phyloP scores from a whole-genome alignment of 208 protist genomes.

The Trichomonas tenax region DNA sequence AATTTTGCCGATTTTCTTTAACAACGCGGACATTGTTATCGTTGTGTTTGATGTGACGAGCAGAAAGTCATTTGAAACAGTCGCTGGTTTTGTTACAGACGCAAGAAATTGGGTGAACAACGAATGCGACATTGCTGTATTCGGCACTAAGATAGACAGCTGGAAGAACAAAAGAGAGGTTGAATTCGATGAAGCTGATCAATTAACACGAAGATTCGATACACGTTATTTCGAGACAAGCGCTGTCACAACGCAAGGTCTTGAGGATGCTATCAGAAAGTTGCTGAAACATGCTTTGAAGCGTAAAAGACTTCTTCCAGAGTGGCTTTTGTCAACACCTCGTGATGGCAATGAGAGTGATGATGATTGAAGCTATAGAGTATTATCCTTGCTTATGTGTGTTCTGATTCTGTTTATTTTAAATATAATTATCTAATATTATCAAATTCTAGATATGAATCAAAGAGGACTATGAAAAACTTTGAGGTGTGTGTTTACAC shows the following conservation, averaged over 20 bases:
- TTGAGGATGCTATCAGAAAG: neutral
- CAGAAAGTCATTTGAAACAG: neutral
- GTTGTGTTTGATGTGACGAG: neutral
- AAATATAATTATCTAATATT: too few species aligned
- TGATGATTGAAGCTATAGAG: neutral
- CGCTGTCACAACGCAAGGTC: neutral
- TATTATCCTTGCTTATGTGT: neutral
- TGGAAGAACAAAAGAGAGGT: neutral
- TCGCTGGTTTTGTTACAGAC: neutral
- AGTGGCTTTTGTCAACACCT: neutral
- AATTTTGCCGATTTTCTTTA: neutral
- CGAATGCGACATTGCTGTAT: neutral
- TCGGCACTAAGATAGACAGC: neutral
- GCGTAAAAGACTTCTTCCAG: neutral
- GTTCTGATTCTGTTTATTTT: too few species aligned
- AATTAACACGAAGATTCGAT: neutral
- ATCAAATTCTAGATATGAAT: too few species aligned
- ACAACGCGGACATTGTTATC: neutral
- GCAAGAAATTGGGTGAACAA: neutral
- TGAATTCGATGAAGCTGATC: neutral
- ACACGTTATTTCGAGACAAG: conserved; percentile 15
- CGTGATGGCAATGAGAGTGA: neutral
- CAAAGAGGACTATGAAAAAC: too few species aligned
- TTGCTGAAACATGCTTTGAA: neutral
- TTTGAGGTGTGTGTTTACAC: too few species aligned